Evolutionary conservation across 495 filamentous ascomycete species (phyloP).

Genomic region (Pyronema domesticum): DNA sequence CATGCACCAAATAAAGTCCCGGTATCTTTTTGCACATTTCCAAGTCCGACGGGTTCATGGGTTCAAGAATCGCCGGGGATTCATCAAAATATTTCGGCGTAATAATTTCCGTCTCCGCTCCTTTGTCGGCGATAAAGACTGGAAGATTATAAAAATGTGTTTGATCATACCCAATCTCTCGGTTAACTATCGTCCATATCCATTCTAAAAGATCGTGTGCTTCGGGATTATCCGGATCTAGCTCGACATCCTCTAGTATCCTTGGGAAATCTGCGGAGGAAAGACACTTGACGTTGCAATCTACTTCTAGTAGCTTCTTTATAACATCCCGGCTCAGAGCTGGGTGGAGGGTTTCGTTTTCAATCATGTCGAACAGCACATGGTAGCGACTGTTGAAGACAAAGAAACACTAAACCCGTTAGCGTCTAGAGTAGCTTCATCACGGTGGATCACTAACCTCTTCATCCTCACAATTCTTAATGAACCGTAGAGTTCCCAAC

Average conservation of each 20-base stretch:
- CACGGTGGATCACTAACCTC: too few species aligned
- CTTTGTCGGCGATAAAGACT: conserved; percentile 1
- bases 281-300: conserved; percentile 3
- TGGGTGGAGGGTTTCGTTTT: neutral
- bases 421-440: neutral
- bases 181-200: conserved; percentile 4
- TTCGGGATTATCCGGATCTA: neutral
- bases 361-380: conserved; percentile 4
- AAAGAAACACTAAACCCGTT: conserved; percentile 1
- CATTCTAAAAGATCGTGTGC: conserved; percentile 2
- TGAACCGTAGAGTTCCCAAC: conserved; percentile 14
- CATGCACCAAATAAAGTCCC: conserved; percentile 2
- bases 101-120: neutral
- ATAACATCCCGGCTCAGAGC: neutral
- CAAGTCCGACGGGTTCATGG: neutral
- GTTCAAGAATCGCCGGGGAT: conserved; percentile 4
- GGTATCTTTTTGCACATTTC: conserved; percentile 1
- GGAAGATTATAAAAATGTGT: neutral
- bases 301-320: conserved; percentile 1
- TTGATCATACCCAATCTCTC: neutral
- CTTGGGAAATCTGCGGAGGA: conserved; percentile 4
- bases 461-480: neutral
- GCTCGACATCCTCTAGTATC: conserved; percentile 1
- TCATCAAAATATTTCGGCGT: conserved; percentile 5
- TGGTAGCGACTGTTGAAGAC: neutral